Evolutionary conservation across 2,329 filamentous ascomycete genomes (phyloP).

Genomic region (Ophiostoma pallidulum): DNA sequence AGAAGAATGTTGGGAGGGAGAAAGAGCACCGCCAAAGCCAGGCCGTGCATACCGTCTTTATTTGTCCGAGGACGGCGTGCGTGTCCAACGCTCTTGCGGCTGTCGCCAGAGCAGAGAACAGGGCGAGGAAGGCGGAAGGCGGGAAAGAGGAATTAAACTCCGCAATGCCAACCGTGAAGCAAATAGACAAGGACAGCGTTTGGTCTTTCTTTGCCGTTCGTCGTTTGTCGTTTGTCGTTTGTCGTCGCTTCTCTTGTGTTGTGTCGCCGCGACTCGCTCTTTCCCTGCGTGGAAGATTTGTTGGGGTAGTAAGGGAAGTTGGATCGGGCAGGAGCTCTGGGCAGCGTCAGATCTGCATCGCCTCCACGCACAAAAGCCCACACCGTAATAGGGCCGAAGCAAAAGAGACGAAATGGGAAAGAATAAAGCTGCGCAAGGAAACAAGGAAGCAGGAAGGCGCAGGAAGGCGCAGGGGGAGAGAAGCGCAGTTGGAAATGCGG

Average conservation of each 20-base stretch:
- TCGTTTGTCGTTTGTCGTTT: neutral
- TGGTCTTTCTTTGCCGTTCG: neutral
- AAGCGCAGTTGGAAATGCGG: too few relatives aligned
- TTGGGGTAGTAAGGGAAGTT: slow-evolving; percentile 2
- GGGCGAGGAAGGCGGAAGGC: neutral
- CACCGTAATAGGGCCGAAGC: neutral
- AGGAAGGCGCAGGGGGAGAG: neutral
- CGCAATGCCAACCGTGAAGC: neutral
- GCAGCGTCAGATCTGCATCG: neutral
- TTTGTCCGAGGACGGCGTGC: too few relatives aligned
- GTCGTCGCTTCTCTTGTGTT: neutral
- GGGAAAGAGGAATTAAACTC: slow-evolving; percentile 2
- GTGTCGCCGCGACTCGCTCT: neutral
- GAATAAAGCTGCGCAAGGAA: neutral
- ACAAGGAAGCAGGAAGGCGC: neutral
- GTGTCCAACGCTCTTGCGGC: neutral
- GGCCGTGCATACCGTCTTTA: too few relatives aligned
- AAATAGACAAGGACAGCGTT: neutral
- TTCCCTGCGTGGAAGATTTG: neutral
- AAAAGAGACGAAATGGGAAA: neutral
- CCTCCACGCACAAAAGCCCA: neutral
- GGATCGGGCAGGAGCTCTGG: slow-evolving; percentile 1
- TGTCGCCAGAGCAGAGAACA: neutral
- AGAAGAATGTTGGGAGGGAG: neutral
- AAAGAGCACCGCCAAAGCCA: too few relatives aligned